A percentile compares a stretch with the other conserved stretches of the same genome.
Evolutionary conservation across 352 stramenopile genomes (phyloP).

Genomic region (Globisporangium yorkense): DNA sequence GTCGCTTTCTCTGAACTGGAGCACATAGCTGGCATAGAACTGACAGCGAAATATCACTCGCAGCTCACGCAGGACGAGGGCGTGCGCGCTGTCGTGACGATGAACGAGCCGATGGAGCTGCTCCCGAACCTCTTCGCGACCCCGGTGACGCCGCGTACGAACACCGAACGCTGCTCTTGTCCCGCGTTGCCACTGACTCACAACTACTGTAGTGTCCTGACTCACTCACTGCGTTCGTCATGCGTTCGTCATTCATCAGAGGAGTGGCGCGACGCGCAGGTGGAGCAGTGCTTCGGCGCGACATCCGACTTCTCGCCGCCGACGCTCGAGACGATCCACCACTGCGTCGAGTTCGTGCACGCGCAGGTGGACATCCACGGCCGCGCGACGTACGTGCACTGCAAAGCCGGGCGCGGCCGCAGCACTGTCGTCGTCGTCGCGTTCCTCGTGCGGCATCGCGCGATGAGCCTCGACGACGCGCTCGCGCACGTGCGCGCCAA

Average conservation of each 20-base stretch:
- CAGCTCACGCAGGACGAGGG: constrained; percentile 46
- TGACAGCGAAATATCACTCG: neutral
- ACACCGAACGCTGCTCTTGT: neutral
- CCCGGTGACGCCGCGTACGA: constrained; percentile 48
- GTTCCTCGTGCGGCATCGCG: constrained; percentile 59
- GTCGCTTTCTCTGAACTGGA: neutral
- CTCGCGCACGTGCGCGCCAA: constrained; percentile 47
- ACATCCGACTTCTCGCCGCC: constrained; percentile 67
- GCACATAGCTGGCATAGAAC: neutral
- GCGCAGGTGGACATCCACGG: constrained; percentile 40
- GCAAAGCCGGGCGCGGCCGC: constrained; percentile 70
- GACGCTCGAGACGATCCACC: constrained; percentile 55
- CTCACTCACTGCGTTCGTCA: neutral
- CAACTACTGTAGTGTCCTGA: neutral
- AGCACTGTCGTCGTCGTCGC: constrained; percentile 71
- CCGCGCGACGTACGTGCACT: constrained; percentile 76
- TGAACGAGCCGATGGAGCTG: constrained; percentile 69
- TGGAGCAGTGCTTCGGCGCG: constrained; percentile 57
- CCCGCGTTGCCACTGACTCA: neutral
- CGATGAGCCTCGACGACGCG: constrained; percentile 48
- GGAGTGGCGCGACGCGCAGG: constrained; percentile 40
- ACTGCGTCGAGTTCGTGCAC: constrained; percentile 60
- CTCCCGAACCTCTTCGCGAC: constrained; percentile 57
- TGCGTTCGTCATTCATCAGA: constrained; percentile 14
- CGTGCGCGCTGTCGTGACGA: constrained; percentile 69